phyloP scores from a whole-genome alignment of 495 filamentous ascomycete species.

The Rhizodiscina lignyota region DNA sequence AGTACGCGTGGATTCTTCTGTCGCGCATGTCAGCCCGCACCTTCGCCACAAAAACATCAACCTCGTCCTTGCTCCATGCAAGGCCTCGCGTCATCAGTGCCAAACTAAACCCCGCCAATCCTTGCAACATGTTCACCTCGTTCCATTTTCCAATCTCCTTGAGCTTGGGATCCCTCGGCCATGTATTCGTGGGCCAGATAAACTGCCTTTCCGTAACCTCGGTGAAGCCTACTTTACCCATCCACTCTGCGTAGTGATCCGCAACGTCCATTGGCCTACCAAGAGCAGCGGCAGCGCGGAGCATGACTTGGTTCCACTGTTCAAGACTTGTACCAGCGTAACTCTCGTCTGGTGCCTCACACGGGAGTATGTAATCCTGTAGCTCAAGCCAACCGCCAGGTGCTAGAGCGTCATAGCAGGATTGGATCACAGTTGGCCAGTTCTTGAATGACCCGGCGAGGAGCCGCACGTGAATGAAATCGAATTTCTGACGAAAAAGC shows the following conservation, averaged over 20 bases:
- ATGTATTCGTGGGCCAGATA: constrained; percentile 16
- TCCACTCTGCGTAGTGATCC: too few relatives aligned
- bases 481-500: constrained; percentile 29
- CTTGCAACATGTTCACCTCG: constrained; percentile 13
- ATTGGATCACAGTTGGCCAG: constrained; percentile 26
- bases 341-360: constrained; percentile 1
- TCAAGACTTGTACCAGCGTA: constrained; percentile 8
- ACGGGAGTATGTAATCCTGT: constrained; percentile 3
- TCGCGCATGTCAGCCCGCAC: constrained; percentile 2
- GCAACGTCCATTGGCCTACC: too few relatives aligned
- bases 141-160: constrained; percentile 20
- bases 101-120: constrained; percentile 16
- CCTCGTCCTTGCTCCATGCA: constrained; percentile 1
- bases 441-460: constrained; percentile 32
- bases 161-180: constrained; percentile 13
- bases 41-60: constrained; percentile 2
- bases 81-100: constrained; percentile 12
- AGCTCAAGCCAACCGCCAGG: constrained; percentile 6
- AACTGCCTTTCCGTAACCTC: constrained; percentile 21
- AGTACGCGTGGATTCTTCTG: constrained; percentile 18
- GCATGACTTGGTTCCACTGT: too few relatives aligned
- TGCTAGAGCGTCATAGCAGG: background rate
- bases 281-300: too few relatives aligned
- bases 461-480: constrained; percentile 36
- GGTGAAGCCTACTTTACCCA: constrained; percentile 29